Base-by-base conservation (phyloP, 2,329 filamentous ascomycete genomes). In the Microascus cirrosus region DNA sequence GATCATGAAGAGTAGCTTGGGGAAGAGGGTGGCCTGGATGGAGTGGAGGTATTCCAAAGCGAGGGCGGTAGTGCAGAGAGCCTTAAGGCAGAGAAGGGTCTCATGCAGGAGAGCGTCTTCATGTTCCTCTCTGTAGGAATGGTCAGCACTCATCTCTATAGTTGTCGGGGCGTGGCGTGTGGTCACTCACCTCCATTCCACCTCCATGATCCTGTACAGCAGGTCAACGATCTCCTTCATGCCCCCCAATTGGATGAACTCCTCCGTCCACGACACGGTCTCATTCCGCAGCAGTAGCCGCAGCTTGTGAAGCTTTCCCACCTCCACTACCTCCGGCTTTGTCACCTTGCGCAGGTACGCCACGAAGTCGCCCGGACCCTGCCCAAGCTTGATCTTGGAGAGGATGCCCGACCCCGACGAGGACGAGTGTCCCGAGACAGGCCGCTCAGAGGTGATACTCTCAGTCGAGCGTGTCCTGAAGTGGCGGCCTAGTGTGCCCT, bases 281-380 rank as follows among this genome's bases (percentile, higher is more conserved):
- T 99, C 94, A 66, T 97, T 97, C 20, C 94, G 85, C 57, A 99
- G 78, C 56, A 97, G 74, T 22, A 96, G 79, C 15, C 93, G 84
- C 53, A 99, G 79, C 73, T 97, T 97, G 74, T 97, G 94, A 39
- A 99, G 74, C 69, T 94, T 93, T 52, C 92, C 91, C n/a, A 97
- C 89, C 69, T 97, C 93, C 11, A 96, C 86, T 45, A 85, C 76
- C 65, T 94, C 83, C 0, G 91, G 91, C 71, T 90, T 87, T 63
- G 85, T 86, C 1, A 89, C 86, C 70, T 90, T 92, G 65, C 83
- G 82, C 64, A 96, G 74, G 68, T 96, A 96, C 24, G 82, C 78
- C 42, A 97, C 91, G 72, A 95, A 96, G 66, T 96, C 90, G 50
- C 83, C 80, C 0, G 92, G 90, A 8, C 84, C 80, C 56, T 89